These are phyloP conservation scores for Paraphaeosphaeria sporulosa DNA, from an alignment of 2,329 filamentous ascomycete species.

Conservation along the genomic window DNA sequence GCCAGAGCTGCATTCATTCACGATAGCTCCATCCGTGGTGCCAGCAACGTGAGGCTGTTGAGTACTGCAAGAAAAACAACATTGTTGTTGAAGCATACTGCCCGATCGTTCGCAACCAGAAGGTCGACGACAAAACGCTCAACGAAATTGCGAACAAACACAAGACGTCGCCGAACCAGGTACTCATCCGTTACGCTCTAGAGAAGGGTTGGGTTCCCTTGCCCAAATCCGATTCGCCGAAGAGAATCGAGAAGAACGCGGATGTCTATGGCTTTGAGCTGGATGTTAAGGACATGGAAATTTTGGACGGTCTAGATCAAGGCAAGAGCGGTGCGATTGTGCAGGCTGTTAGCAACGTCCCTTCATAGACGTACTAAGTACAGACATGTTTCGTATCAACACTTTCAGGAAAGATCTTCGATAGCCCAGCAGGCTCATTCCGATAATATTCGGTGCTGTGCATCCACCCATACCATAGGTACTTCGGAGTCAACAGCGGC, in stretches of 20 bases:
- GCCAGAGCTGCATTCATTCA: background rate
- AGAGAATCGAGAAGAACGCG: constrained; percentile 45
- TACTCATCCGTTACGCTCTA: constrained; percentile 81
- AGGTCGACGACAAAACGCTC: constrained; percentile 73
- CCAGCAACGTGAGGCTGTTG: constrained; percentile 67
- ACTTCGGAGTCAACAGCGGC: background rate
- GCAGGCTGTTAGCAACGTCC: constrained; percentile 33
- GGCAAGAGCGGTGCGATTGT: constrained; percentile 45
- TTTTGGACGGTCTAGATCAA: constrained; percentile 45
- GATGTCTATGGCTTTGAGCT: constrained; percentile 48
- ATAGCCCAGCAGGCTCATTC: background rate
- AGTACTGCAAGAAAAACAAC: constrained; percentile 65
- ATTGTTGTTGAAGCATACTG: constrained; percentile 72
- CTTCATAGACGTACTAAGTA: background rate
- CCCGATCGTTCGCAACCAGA: constrained; percentile 73
- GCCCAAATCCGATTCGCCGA: constrained; percentile 50
- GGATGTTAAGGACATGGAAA: constrained; percentile 43
- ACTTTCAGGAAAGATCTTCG: background rate
- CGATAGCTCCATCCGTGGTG: constrained; percentile 74
- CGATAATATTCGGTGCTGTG: background rate
- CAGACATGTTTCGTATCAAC: background rate
- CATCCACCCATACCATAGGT: background rate
- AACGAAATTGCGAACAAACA: constrained; percentile 74
- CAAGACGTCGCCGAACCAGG: constrained; percentile 75
- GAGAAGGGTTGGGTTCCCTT: constrained; percentile 67